A percentile compares a stretch with the other conserved stretches of the same genome.
Evolutionary conservation across 257 asterid genomes (phyloP).

Genomic region (Ligustrum vulgare): DNA sequence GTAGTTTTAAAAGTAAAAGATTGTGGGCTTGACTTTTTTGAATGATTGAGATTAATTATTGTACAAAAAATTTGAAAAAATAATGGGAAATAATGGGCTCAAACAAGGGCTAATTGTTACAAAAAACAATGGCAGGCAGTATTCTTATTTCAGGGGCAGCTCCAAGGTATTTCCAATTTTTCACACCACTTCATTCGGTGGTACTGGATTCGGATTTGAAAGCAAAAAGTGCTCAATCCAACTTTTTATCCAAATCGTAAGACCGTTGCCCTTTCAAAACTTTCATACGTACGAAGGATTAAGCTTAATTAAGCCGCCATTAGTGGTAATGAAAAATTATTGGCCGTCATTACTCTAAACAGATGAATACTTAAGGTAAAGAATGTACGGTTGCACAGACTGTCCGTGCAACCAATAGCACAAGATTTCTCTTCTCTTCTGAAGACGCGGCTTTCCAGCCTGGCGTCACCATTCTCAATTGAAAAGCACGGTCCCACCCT

Average conservation of each 20-base stretch:
- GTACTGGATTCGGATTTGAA: not conserved
- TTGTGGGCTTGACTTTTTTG: no score
- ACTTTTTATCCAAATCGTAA: not conserved
- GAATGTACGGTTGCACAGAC: not conserved
- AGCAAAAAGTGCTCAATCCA: not conserved
- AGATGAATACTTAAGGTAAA: not conserved
- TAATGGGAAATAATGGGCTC: no score
- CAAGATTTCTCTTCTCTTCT: slow-evolving; percentile 8
- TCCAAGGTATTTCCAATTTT: no score
- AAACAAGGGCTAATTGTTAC: no score
- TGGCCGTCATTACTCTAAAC: not conserved
- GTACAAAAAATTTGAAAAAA: no score
- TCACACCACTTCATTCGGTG: no score
- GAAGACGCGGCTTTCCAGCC: slow-evolving; percentile 38
- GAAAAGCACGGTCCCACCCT: not conserved
- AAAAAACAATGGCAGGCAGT: no score
- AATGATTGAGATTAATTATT: no score
- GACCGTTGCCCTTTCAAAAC: not conserved
- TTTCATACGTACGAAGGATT: not conserved
- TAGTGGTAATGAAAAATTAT: not conserved
- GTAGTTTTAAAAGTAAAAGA: no score
- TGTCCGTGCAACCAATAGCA: slow-evolving; percentile 23
- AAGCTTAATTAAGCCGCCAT: not conserved
- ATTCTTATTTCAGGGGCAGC: no score
- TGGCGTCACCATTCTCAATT: slow-evolving; percentile 21